Evolutionary conservation across 2,329 filamentous ascomycete genomes (phyloP).

Genomic region (Hypoxylon sp.): DNA sequence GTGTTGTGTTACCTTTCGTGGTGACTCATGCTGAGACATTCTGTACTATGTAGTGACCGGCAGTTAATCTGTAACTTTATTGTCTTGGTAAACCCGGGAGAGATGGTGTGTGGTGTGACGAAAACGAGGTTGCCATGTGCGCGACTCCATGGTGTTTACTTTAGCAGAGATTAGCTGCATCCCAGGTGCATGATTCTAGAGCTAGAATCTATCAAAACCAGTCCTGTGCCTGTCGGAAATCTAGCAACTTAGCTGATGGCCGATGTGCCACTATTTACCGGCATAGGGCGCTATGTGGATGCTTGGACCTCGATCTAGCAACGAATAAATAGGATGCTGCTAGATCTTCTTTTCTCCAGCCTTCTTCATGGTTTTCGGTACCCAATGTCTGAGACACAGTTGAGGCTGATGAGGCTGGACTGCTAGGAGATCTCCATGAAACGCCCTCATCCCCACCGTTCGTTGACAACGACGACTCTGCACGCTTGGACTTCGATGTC

Average conservation of each 20-base stretch:
- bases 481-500: conserved; percentile 3
- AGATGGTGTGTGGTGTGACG: conserved; percentile 20
- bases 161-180: conserved; percentile 30
- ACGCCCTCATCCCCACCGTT: conserved; percentile 15
- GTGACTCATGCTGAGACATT: conserved; percentile 38
- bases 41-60: conserved; percentile 6
- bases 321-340: conserved; percentile 17
- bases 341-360: conserved; percentile 20
- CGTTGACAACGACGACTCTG: conserved; percentile 1
- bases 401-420: conserved; percentile 41
- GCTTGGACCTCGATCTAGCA: conserved; percentile 25
- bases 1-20: conserved; percentile 18
- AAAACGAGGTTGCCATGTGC: conserved; percentile 44
- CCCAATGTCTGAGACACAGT: conserved; percentile 32
- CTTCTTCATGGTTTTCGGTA: conserved; percentile 19
- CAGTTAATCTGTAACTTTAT: conserved; percentile 33
- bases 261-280: conserved; percentile 28
- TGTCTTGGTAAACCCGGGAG: conserved; percentile 29
- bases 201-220: conserved; percentile 24
- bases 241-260: conserved; percentile 13
- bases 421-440: conserved; percentile 29
- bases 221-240: conserved; percentile 31
- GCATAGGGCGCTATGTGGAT: conserved; percentile 28
- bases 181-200: conserved; percentile 26
- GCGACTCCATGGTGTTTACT: conserved; percentile 16